Percentiles rank a stretch among this genome's conserved stretches.
Conservation (phyloP, 805 yeast genomes). For the Schwanniomyces sp. region DNA sequence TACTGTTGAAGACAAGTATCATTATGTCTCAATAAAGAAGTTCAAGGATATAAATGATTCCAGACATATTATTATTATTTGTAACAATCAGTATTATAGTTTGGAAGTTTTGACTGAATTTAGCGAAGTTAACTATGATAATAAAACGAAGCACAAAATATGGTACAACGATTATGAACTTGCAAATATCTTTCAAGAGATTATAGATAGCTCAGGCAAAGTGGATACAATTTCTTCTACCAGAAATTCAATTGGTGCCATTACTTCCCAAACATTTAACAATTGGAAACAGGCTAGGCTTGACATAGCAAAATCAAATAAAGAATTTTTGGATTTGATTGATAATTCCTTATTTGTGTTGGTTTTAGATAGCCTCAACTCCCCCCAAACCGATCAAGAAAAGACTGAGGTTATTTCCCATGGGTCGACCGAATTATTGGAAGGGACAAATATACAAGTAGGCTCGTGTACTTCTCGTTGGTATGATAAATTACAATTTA, state of each 20-base stretch:
- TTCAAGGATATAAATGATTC: constrained; percentile 32
- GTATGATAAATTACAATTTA: constrained; percentile 58
- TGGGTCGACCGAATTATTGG: constrained; percentile 47
- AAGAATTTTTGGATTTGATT: constrained; percentile 32
- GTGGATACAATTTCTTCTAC: constrained; percentile 38
- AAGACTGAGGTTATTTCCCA: constrained; percentile 51
- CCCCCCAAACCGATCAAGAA: constrained; percentile 48
- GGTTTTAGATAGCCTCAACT: constrained; percentile 44
- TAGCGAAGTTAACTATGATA: constrained; percentile 12
- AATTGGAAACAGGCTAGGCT: constrained; percentile 49
- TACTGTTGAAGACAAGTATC: constrained; percentile 15
- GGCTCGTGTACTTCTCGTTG: constrained; percentile 61
- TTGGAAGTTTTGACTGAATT: constrained; percentile 47
- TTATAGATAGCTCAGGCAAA: constrained; percentile 36
- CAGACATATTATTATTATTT: constrained; percentile 49
- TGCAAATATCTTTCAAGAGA: constrained; percentile 40
- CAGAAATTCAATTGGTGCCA: constrained; percentile 50
- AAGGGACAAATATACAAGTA: constrained; percentile 46
- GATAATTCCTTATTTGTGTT: constrained; percentile 55
- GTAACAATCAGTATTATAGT: constrained; percentile 50
- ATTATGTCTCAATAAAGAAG: constrained; percentile 40
- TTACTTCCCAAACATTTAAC: constrained; percentile 53
- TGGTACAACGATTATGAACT: constrained; percentile 58
- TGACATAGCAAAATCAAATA: constrained; percentile 41
- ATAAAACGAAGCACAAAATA: constrained; percentile 31